Base-by-base conservation (phyloP, 208 protist genomes). In the Wallacemonas sp. region DNA sequence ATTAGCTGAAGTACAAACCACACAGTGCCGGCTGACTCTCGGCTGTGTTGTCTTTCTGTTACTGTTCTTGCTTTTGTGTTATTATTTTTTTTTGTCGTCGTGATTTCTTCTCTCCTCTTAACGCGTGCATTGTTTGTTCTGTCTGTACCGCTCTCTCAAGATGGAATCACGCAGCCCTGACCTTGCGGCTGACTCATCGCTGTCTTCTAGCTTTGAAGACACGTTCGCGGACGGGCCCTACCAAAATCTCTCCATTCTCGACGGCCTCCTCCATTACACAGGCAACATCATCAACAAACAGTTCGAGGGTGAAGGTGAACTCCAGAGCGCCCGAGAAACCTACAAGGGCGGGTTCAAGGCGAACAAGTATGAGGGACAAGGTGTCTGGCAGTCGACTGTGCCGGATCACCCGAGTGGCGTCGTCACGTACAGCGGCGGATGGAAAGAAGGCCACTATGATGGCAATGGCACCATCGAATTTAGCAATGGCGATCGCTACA, bases 401-500 rank as follows among this genome's bases (percentile, higher is more conserved):
- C 56, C 53, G 6, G 34, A 41, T 9, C 66, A 68, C 33, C 68
- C 59, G 0, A 42, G 34, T 22, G 62, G 38, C 4, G 55, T 77
- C 12, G 60, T 49, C 28, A 46, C 38, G 21, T 86, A 79, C 59
- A 49, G 72, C 14, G 76, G 72, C 0, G 72, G 66, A 1, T 86
- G 68, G 75, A 12, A 31, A 19, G 58, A 69, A 31, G 62, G 63
- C 30, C 27, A 64, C 36, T 49, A 36, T 1, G 24, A 69, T 38
- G 73, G 73, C 9, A 33, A 46, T 27, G 66, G 73, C 19, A 41
- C 28, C 2, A 68, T 71, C 24, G 33, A n/a, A 28, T 78, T 56
- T 41, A 67, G 47, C 24, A 78, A 68, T 54, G 85, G 73, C 4
- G 74, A 83, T 58, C 26, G n/a, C 19, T 87, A 87, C 68, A 70